phyloP scores from a whole-genome alignment of 345 rosid genomes.

The Eucalyptus curtisii region DNA sequence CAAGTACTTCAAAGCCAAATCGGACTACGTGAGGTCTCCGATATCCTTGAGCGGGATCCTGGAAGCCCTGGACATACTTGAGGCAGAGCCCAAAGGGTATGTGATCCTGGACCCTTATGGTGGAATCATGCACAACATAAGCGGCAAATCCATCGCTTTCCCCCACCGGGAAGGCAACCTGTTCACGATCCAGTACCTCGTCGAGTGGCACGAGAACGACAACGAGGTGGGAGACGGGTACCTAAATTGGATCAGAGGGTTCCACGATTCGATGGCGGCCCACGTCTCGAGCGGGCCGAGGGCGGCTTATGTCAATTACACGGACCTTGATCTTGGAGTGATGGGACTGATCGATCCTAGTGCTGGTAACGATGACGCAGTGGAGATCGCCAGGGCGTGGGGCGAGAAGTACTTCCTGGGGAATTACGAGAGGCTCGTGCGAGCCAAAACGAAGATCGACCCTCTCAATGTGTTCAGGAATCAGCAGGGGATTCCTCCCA shows the following conservation, averaged over 20 bases:
- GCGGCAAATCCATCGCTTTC: slow-evolving; percentile 26
- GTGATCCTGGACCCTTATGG: slow-evolving; percentile 44
- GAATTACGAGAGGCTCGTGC: slow-evolving; percentile 31
- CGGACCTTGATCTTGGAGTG: slow-evolving; percentile 43
- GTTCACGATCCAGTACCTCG: slow-evolving; percentile 33
- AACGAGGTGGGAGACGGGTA: background rate
- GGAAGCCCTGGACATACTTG: slow-evolving; percentile 10
- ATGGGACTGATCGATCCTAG: background rate
- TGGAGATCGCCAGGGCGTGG: slow-evolving; percentile 28
- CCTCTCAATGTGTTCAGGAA: slow-evolving; percentile 27
- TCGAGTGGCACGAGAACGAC: slow-evolving; percentile 33
- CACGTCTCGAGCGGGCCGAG: slow-evolving; percentile 41
- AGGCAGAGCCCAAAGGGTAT: slow-evolving; percentile 17
- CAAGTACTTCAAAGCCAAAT: slow-evolving; percentile 39
- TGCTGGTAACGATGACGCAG: background rate
- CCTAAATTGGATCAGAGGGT: slow-evolving; percentile 18
- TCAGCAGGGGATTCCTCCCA: slow-evolving; percentile 31
- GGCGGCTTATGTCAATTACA: slow-evolving; percentile 43
- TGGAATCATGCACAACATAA: slow-evolving; percentile 31
- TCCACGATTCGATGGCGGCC: slow-evolving; percentile 28
- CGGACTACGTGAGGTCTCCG: slow-evolving; percentile 32
- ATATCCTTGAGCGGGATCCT: slow-evolving; percentile 14
- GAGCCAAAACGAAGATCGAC: slow-evolving; percentile 33
- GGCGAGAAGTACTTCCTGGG: slow-evolving; percentile 37
- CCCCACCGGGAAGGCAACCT: slow-evolving; percentile 47